These are phyloP conservation scores for Leccinum subspadiceum DNA, from an alignment of 1,284 basidiomycete genomes.

Conservation along the genomic window DNA sequence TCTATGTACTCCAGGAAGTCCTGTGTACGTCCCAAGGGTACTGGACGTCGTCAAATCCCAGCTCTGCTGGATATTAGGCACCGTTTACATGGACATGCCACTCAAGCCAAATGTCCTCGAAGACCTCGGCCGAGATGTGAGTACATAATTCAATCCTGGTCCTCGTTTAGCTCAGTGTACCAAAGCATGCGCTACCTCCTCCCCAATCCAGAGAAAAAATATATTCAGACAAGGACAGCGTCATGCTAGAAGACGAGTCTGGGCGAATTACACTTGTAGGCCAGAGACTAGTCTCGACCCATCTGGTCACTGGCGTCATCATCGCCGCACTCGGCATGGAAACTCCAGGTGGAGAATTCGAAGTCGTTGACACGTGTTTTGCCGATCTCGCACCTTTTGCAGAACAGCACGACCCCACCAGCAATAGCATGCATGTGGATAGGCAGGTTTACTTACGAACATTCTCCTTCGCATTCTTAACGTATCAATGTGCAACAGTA, in stretches of 20 bases:
- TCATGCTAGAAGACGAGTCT: conserved; percentile 95
- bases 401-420: conserved; percentile 30
- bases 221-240: conserved; percentile 73
- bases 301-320: conserved; percentile 88
- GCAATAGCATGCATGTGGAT: conserved; percentile 51
- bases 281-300: conserved; percentile 49
- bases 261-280: conserved; percentile 91
- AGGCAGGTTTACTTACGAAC: conserved; percentile 21
- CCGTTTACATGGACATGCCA: conserved; percentile 97
- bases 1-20: conserved; percentile 49
- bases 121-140: conserved; percentile 89
- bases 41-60: conserved; percentile 86
- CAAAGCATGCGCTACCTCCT: conserved; percentile 84
- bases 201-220: conserved; percentile 76
- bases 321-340: conserved; percentile 89
- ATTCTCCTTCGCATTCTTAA: conserved; percentile 13
- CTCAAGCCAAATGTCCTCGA: conserved; percentile 96
- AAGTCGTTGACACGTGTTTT: conserved; percentile 89
- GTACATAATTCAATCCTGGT: conserved; percentile 29
- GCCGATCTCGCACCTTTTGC: conserved; percentile 71
- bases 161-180: conserved; percentile 3
- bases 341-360: conserved; percentile 87
- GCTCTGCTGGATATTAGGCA: conserved; percentile 90
- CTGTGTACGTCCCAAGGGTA: conserved; percentile 77
- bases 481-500: conserved; percentile 9